phyloP scores from a whole-genome alignment of 2,329 filamentous ascomycete genomes.

The Clarireedia monteithiana region DNA sequence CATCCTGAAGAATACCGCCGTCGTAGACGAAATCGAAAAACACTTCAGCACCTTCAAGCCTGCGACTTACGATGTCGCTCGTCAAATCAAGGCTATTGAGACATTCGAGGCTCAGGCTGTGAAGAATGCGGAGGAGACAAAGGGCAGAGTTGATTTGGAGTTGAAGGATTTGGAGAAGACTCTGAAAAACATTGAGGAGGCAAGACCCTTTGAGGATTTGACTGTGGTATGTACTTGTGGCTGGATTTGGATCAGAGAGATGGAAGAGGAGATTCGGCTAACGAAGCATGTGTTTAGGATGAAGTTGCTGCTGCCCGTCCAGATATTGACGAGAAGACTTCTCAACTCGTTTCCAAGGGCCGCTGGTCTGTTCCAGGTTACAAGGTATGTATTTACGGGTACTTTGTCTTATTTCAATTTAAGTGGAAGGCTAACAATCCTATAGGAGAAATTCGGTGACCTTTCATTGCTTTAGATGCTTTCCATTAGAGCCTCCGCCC shows the following conservation, averaged over 20 bases:
- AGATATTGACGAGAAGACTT: constrained; percentile 95
- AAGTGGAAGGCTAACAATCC: constrained; percentile 37
- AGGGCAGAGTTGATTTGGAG: constrained; percentile 91
- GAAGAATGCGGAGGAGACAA: constrained; percentile 94
- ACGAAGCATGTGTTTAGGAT: constrained; percentile 49
- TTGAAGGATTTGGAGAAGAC: constrained; percentile 91
- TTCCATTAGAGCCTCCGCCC: constrained; percentile 14
- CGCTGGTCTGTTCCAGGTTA: constrained; percentile 98
- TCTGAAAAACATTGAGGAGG: constrained; percentile 93
- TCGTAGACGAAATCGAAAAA: constrained; percentile 96
- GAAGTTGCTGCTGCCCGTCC: constrained; percentile 90
- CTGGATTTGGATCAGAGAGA: neutral
- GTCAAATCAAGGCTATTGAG: constrained; percentile 97
- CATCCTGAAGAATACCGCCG: constrained; percentile 88
- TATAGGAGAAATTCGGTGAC: constrained; percentile 97
- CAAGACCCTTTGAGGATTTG: constrained; percentile 91
- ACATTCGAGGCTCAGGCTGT: constrained; percentile 95
- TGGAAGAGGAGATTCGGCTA: neutral
- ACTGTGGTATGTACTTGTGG: constrained; percentile 72
- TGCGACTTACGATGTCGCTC: constrained; percentile 79
- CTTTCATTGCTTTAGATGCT: constrained; percentile 77
- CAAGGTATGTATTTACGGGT: constrained; percentile 61
- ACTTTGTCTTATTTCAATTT: too few relatives aligned
- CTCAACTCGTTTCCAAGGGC: constrained; percentile 91
- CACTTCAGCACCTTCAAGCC: constrained; percentile 90